These are phyloP conservation scores for Eucalyptus viminalis DNA, from an alignment of 345 rosid genomes.

Conservation along the genomic window DNA sequence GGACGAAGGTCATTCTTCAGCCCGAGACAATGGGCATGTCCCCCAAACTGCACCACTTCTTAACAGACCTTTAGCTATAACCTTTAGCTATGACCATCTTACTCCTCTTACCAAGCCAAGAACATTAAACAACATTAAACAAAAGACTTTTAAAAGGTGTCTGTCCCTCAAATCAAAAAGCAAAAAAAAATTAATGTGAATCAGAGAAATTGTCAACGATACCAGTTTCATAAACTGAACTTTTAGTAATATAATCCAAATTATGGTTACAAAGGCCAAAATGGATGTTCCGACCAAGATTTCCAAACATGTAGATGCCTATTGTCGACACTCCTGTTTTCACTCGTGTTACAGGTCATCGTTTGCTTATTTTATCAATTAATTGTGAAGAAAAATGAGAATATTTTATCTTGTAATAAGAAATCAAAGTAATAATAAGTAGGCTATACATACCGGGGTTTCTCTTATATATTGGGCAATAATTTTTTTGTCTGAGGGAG, in stretches of 20 bases:
- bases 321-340: background rate
- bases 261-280: background rate
- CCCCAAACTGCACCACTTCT: background rate
- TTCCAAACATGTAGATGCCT: background rate
- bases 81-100: background rate
- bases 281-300: background rate
- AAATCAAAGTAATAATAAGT: background rate
- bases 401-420: background rate
- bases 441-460: background rate
- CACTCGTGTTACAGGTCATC: background rate
- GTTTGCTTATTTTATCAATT: background rate
- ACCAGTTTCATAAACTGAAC: background rate
- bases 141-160: background rate
- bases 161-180: background rate
- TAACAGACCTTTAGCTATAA: background rate
- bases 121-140: background rate
- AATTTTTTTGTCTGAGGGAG: background rate
- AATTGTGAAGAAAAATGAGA: background rate
- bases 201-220: background rate
- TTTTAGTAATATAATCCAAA: background rate
- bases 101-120: background rate
- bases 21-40: background rate
- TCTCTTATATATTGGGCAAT: background rate
- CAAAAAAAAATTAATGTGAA: background rate
- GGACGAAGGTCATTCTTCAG: background rate